Evolutionary conservation across 345 rosid species (phyloP), one percentile per base, ranked within the genome.

Genomic region (Eucalyptus regnans): DNA sequence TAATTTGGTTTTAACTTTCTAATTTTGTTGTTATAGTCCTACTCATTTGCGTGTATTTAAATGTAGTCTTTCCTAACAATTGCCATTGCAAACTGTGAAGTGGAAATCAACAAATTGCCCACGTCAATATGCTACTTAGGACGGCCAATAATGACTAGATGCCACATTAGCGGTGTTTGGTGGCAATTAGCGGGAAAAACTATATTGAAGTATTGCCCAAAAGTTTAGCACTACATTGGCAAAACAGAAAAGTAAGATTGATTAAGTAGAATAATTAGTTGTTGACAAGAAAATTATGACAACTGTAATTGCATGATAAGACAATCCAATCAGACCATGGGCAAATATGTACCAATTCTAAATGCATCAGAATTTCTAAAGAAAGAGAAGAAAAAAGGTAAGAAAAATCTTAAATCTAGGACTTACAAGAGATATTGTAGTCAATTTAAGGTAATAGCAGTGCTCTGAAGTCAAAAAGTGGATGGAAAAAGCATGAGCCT

Each of bases 101-200:
- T 56, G 6, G 6, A 9, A 56, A 22, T 56, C 62, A 56, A 56
- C 62, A 56, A 23, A 56, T 56, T 56, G 29, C 29, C 62, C 1
- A 9, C 1, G 0, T 56, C 3, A 56, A 2, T 6, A 56, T 56
- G 29, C 62, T 12, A 23, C 11, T 56, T 56, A 56, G 62, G 1
- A 56, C 0, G 3, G 1, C 0, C 3, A 23, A 0, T 22, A 12
- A 9, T 56, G 29, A 56, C 62, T 3, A 4, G 0, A 56, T 0
- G 12, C 62, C 62, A 23, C 12, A 10, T 56, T 10, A 56, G 12
- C 3, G 1, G 29, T 56, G 23, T 56, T 23, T 0, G 12, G 11
- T 56, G 62, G 62, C 62, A 2, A 56, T 56, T 56, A 0, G 29
- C 0, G 62, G 62, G 12, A 56, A 56, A 56, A 13, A 23, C 13